Percentiles rank a stretch among this genome's conserved stretches.
Conservation (phyloP, 1,139 yeast species). For the Suhomyces bolitotheri region DNA sequence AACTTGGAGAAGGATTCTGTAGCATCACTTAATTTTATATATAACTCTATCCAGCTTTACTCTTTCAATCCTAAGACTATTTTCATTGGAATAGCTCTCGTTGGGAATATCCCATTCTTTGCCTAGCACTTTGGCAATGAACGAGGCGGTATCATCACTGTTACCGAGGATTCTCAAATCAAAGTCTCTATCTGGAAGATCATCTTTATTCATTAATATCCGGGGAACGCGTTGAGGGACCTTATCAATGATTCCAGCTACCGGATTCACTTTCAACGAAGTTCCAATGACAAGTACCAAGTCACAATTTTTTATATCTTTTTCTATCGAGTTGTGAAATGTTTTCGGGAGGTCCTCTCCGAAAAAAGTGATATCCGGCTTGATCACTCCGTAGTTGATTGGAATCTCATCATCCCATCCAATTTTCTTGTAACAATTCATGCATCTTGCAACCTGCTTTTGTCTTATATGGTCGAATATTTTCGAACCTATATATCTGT, state of each 20-base stretch:
- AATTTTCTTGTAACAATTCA: constrained; percentile 52
- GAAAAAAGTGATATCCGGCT: constrained; percentile 94
- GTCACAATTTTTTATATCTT: constrained; percentile 54
- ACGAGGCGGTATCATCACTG: constrained; percentile 82
- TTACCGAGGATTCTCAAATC: constrained; percentile 79
- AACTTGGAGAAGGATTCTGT: background rate
- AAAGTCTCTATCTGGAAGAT: constrained; percentile 59
- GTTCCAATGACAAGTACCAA: constrained; percentile 87
- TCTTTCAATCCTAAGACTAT: constrained; percentile 3
- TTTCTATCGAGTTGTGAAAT: constrained; percentile 18
- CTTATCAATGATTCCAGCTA: constrained; percentile 80
- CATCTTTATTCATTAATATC: constrained; percentile 76
- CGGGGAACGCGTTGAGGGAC: constrained; percentile 74
- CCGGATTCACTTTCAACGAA: constrained; percentile 92
- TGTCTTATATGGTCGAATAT: constrained; percentile 63
- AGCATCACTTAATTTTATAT: constrained; percentile 10
- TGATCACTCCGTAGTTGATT: constrained; percentile 54
- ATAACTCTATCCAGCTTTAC: constrained; percentile 8
- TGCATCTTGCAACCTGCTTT: constrained; percentile 70
- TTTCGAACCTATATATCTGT: constrained; percentile 63
- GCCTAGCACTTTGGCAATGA: constrained; percentile 43
- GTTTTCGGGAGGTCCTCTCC: constrained; percentile 77
- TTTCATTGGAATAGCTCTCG: constrained; percentile 5
- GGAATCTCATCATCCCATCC: constrained; percentile 18
- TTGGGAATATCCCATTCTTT: constrained; percentile 16